Percentiles rank a stretch among this genome's conserved stretches.
Conservation (phyloP, 2,329 filamentous ascomycete species). For the Paraphoma chrysanthemicola region DNA sequence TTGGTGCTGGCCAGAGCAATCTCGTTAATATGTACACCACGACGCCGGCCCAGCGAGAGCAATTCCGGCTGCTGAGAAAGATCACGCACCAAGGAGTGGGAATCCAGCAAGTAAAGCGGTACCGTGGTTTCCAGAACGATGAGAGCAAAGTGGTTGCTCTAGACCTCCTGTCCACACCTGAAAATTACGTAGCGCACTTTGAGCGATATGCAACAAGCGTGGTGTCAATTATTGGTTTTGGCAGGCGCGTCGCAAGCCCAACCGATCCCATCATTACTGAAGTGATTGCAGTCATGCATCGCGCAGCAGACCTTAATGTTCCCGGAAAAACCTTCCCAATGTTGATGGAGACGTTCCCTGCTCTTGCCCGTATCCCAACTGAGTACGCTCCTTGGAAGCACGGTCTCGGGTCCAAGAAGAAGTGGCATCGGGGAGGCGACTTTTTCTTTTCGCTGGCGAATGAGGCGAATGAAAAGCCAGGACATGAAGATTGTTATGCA, state of each 20-base stretch:
- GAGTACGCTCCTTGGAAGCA: slow-evolving; percentile 48
- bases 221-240: slow-evolving; percentile 64
- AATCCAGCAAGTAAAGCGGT: slow-evolving; percentile 61
- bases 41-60: slow-evolving; percentile 37
- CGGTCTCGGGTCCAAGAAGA: slow-evolving; percentile 35
- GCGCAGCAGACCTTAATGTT: slow-evolving; percentile 61
- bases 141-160: slow-evolving; percentile 62
- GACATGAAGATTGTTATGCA: slow-evolving; percentile 42
- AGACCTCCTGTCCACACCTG: slow-evolving; percentile 54
- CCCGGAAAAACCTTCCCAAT: slow-evolving; percentile 64
- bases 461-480: slow-evolving; percentile 39
- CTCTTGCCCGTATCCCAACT: slow-evolving; percentile 64
- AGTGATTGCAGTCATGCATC: slow-evolving; percentile 65
- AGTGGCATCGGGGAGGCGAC: slow-evolving; percentile 38
- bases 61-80: slow-evolving; percentile 41
- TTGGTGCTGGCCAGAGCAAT: slow-evolving; percentile 43
- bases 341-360: slow-evolving; percentile 63
- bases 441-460: slow-evolving; percentile 44
- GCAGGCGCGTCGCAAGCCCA: slow-evolving; percentile 58
- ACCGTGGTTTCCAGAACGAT: slow-evolving; percentile 65
- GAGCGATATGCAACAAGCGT: slow-evolving; percentile 63
- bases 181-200: slow-evolving; percentile 60
- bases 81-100: slow-evolving; percentile 46
- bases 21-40: slow-evolving; percentile 45
- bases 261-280: slow-evolving; percentile 66